phyloP scores from a whole-genome alignment of 2,329 filamentous ascomycete genomes.

The Xylaria sp. region DNA sequence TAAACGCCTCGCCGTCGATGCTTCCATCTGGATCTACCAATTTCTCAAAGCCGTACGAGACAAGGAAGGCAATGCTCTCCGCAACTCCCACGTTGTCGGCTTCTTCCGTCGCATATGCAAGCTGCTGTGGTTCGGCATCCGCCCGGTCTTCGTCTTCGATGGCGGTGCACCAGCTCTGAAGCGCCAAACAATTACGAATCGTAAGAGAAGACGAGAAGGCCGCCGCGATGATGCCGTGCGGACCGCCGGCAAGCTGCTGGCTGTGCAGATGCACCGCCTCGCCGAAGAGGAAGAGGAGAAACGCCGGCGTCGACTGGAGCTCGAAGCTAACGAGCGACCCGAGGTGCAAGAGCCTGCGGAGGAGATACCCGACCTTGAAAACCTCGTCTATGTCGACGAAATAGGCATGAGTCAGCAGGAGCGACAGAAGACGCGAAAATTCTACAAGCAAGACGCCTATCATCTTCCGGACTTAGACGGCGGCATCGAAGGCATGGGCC shows the following conservation, averaged over 20 bases:
- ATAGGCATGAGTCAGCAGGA: conserved; percentile 82
- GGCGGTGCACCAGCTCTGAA: conserved; percentile 93
- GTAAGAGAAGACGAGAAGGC: conserved; percentile 85
- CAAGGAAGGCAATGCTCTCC: conserved; percentile 95
- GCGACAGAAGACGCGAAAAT: conserved; percentile 77
- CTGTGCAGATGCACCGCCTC: conserved; percentile 90
- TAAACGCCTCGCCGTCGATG: conserved; percentile 95
- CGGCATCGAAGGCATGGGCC: conserved; percentile 85
- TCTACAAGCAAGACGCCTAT: conserved; percentile 93
- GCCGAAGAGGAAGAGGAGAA: conserved; percentile 86
- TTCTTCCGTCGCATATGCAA: conserved; percentile 99
- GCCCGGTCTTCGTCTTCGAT: conserved; percentile 97
- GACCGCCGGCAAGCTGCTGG: conserved; percentile 90
- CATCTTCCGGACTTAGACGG: conserved; percentile 89
- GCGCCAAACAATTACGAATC: conserved; percentile 84
- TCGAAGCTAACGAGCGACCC: conserved; percentile 54
- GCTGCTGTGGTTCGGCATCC: conserved; percentile 94
- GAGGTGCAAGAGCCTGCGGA: conserved; percentile 69
- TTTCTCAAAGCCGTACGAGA: conserved; percentile 98
- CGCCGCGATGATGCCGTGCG: conserved; percentile 90
- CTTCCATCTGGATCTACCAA: conserved; percentile 99
- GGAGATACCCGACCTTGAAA: conserved; percentile 71
- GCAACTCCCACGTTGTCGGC: conserved; percentile 94
- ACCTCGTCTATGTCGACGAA: conserved; percentile 93
- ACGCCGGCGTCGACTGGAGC: conserved; percentile 62